Percentiles rank a stretch among this genome's conserved stretches.
Conservation (phyloP, 1,139 yeast genomes). For the Geotrichum citri-aurantii region DNA sequence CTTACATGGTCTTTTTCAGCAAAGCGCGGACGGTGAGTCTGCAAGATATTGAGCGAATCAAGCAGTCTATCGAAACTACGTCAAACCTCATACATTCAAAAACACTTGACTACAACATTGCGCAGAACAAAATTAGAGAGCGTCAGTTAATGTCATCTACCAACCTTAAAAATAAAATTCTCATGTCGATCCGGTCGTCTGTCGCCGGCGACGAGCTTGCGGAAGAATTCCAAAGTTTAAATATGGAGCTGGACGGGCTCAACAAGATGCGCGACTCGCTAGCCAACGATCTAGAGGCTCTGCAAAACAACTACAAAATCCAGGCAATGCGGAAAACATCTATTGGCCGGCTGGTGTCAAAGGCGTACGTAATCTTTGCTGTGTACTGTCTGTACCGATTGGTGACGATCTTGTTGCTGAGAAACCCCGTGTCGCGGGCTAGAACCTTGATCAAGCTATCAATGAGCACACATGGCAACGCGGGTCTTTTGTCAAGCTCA, state of each 20-base stretch:
- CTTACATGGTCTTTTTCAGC: conserved; percentile 41
- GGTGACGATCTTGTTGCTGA: conserved; percentile 38
- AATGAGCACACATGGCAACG: neutral
- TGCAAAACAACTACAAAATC: conserved; percentile 25
- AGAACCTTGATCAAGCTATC: conserved; percentile 10
- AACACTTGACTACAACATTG: neutral
- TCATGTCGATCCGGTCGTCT: conserved; percentile 24
- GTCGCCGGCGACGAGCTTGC: conserved; percentile 38
- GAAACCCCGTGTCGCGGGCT: conserved; percentile 27
- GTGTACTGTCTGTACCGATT: conserved; percentile 62
- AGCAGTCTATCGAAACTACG: conserved; percentile 36
- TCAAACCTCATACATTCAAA: conserved; percentile 33
- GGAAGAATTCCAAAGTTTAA: conserved; percentile 58
- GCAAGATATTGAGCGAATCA: conserved; percentile 35
- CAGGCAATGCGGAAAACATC: conserved; percentile 32
- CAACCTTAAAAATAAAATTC: conserved; percentile 28
- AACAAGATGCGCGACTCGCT: conserved; percentile 39
- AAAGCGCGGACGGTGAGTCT: conserved; percentile 29
- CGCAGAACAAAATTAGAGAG: conserved; percentile 19
- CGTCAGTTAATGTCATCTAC: conserved; percentile 25
- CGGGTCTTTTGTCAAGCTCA: neutral
- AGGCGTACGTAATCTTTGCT: conserved; percentile 41
- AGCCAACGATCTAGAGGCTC: conserved; percentile 31
- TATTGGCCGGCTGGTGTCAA: conserved; percentile 30
- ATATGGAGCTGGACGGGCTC: conserved; percentile 67